Evolutionary conservation across 805 yeast genomes (phyloP).

Genomic region (Saccharomycopsis fibuligera): DNA sequence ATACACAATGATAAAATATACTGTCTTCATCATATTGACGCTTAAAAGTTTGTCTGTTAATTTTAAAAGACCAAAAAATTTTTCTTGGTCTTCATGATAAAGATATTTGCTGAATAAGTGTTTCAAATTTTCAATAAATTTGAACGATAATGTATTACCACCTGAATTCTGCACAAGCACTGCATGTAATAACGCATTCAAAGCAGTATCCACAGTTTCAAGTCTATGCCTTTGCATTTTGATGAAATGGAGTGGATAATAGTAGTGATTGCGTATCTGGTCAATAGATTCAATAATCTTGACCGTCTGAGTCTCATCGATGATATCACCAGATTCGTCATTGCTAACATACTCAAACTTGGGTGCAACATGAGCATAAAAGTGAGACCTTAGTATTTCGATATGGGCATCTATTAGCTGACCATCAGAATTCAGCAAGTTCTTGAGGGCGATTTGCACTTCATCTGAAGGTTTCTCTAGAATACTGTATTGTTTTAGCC

Average conservation of each 20-base stretch:
- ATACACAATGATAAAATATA: not conserved
- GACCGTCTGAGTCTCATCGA: no score
- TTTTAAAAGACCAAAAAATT: not conserved
- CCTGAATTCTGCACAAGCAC: not conserved
- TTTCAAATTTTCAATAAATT: conserved; percentile 2
- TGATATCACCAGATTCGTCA: no score
- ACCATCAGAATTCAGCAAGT: not conserved
- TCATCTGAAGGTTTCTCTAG: not conserved
- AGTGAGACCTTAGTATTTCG: not conserved
- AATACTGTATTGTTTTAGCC: conserved; percentile 1
- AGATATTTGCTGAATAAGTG: not conserved
- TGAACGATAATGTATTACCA: not conserved
- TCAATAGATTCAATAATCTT: no score
- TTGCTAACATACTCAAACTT: no score
- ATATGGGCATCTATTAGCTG: not conserved
- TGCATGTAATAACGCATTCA: conserved; percentile 3
- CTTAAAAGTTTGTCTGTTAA: not conserved
- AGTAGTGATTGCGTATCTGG: no score
- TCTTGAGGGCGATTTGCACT: conserved; percentile 5
- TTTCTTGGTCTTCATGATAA: not conserved
- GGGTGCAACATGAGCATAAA: not conserved
- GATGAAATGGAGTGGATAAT: no score
- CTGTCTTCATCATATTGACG: not conserved
- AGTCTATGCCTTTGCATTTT: no score
- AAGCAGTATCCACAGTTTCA: no score